Conservation (phyloP, 2,329 filamentous ascomycete genomes). For the Paecilomyces sp. region DNA sequence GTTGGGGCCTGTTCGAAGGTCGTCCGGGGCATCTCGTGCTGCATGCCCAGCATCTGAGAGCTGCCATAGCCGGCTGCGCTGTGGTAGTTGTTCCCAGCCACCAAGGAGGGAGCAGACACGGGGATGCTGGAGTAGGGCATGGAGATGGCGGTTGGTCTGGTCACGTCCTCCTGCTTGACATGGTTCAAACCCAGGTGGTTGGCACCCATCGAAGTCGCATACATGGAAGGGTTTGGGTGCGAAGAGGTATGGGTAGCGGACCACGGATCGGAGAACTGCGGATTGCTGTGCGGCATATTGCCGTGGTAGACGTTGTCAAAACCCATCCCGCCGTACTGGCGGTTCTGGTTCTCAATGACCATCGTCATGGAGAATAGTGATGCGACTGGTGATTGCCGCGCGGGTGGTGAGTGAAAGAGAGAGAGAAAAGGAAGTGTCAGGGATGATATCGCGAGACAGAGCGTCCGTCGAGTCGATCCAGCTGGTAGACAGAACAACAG, state of each 20-base stretch:
- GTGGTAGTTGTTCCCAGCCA: constrained; percentile 59
- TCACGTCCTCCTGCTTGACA: constrained; percentile 50
- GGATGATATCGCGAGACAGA: background rate
- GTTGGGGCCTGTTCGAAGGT: constrained; percentile 66
- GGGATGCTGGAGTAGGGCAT: constrained; percentile 68
- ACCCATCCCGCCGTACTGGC: constrained; percentile 68
- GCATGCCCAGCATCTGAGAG: constrained; percentile 60
- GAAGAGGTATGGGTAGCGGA: constrained; percentile 50
- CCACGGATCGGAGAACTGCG: constrained; percentile 92
- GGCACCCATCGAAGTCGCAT: constrained; percentile 53
- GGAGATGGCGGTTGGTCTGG: constrained; percentile 54
- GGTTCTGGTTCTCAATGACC: constrained; percentile 86
- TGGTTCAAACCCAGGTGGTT: constrained; percentile 53
- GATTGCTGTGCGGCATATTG: constrained; percentile 55
- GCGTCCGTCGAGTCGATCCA: no score
- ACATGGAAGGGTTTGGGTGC: constrained; percentile 57
- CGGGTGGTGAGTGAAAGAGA: background rate
- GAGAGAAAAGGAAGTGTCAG: background rate
- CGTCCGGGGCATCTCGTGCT: constrained; percentile 72
- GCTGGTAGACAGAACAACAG: background rate
- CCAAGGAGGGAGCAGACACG: constrained; percentile 66
- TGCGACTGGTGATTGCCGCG: constrained; percentile 1
- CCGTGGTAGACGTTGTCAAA: constrained; percentile 71
- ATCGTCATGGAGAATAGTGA: constrained; percentile 68
- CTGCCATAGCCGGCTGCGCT: constrained; percentile 51